Evolutionary conservation across 2,329 filamentous ascomycete genomes (phyloP), one percentile per base, ranked within the genome.

Genomic region (Aspergillus melleus): DNA sequence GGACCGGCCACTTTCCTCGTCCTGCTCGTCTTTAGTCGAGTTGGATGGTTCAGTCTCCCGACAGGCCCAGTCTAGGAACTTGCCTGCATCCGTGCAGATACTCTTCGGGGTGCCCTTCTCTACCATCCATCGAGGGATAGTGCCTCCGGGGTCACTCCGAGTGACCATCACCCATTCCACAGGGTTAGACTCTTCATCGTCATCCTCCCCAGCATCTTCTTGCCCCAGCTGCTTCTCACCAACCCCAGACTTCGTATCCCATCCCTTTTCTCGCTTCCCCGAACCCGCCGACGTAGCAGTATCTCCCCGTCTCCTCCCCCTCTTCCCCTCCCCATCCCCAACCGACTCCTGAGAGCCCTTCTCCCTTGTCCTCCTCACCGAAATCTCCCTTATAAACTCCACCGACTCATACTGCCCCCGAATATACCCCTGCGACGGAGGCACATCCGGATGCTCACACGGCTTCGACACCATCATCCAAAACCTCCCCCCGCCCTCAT

Each of bases 151-250:
- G 68, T 96, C 92, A 72, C 90, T 94, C 52, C 92, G 84, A 1
- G 92, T 96, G 19, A 96, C 86, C 92, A 96, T 96, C 61, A 95
- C 85, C 92, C 92, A 96, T 74, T 96, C 92, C 1, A 96, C 83
- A 0, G 88, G 86, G 64, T 88, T 88, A 9, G 78, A 74, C 64
- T 88, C 85, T 2, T 79, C 76, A n/a, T 77, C 75, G 2, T 79
- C 76, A 36, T 84, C 80, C n/a, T 77, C 75, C 1, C 72, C 64
- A 51, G 26, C 22, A 42, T 36, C 30, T 59, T 63, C 20, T 42
- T 30, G 42, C 11, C 58, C 30, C 29, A 10, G 36, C 6, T n/a
- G 4, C 16, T 42, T 42, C 36, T n/a, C 36, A 42, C 8, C 36
- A 11, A 36, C 32, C 2, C 11, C 32, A 12, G 32, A 36, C 36